Conservation (phyloP, 371 early-diverging fungal genomes). For the Lichtheimia ornata region DNA sequence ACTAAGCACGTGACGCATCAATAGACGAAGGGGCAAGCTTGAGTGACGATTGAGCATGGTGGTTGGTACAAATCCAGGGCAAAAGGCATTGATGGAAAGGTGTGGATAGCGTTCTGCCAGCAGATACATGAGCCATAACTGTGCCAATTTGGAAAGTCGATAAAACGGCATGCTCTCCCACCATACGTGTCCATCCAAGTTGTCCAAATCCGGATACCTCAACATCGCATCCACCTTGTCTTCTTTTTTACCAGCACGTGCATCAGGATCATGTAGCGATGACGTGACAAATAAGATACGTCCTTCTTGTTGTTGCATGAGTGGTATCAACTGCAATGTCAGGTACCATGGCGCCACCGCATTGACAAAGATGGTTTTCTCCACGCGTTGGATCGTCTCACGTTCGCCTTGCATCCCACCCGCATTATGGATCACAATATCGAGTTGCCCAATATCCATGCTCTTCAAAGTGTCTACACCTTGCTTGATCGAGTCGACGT, state of each 20-base stretch:
- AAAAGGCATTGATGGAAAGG: conserved; percentile 24
- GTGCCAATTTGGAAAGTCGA: conserved; percentile 40
- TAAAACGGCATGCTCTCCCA: conserved; percentile 40
- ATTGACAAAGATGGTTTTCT: conserved; percentile 37
- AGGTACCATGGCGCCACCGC: conserved; percentile 41
- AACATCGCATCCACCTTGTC: conserved; percentile 13
- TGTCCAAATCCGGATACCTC: conserved; percentile 18
- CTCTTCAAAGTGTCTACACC: conserved; percentile 19
- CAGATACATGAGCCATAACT: conserved; percentile 18
- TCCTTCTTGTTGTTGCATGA: conserved; percentile 19
- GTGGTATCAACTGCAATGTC: conserved; percentile 24
- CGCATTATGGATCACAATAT: conserved; percentile 35
- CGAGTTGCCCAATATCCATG: conserved; percentile 15
- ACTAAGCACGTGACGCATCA: conserved; percentile 20
- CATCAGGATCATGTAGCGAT: conserved; percentile 32
- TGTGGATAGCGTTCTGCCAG: conserved; percentile 16
- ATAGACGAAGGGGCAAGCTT: conserved; percentile 12
- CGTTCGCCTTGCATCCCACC: conserved; percentile 18
- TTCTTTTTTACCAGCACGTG: conserved; percentile 17
- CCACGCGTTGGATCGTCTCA: conserved; percentile 13
- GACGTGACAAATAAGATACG: conserved; percentile 41
- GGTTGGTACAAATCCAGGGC: conserved; percentile 48
- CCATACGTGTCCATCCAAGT: conserved; percentile 21
- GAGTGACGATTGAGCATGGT: conserved; percentile 35
- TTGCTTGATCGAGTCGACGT: conserved; percentile 24